A percentile compares a stretch with the other conserved stretches of the same genome.
Conservation (phyloP, 371 early-diverging fungal genomes). For the Mucor mucedo region DNA sequence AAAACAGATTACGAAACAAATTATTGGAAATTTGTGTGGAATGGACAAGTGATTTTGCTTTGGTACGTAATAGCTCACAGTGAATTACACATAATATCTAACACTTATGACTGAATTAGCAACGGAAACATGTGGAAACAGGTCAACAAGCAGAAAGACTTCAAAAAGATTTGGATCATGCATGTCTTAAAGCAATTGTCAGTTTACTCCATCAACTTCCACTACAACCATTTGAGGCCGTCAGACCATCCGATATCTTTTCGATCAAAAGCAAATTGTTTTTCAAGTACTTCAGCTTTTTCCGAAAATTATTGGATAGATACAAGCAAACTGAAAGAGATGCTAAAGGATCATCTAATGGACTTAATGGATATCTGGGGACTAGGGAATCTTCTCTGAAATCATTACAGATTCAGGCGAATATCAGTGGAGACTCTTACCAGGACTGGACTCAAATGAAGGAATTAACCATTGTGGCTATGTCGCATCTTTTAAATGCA, state of each 20-base stretch:
- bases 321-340: constrained; percentile 68
- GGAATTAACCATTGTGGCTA: constrained; percentile 82
- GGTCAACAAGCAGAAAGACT: constrained; percentile 57
- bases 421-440: neutral
- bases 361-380: neutral
- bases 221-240: constrained; percentile 74
- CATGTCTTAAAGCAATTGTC: constrained; percentile 84
- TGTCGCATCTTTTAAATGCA: constrained; percentile 87
- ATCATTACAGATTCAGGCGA: neutral
- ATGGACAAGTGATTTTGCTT: constrained; percentile 83
- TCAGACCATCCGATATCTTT: constrained; percentile 59
- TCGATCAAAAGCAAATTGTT: constrained; percentile 77
- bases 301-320: constrained; percentile 81
- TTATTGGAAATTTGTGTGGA: constrained; percentile 79
- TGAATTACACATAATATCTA: neutral
- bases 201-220: constrained; percentile 80
- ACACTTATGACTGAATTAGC: neutral
- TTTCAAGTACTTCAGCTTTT: constrained; percentile 84
- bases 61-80: constrained; percentile 35
- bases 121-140: constrained; percentile 33
- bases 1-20: constrained; percentile 81
- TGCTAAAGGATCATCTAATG: neutral
- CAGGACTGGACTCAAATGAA: constrained; percentile 72
- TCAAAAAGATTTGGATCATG: constrained; percentile 79
- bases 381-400: constrained; percentile 5